Evolutionary conservation across 306 rosid genomes (phyloP).

Genomic region (Prunus mume): DNA sequence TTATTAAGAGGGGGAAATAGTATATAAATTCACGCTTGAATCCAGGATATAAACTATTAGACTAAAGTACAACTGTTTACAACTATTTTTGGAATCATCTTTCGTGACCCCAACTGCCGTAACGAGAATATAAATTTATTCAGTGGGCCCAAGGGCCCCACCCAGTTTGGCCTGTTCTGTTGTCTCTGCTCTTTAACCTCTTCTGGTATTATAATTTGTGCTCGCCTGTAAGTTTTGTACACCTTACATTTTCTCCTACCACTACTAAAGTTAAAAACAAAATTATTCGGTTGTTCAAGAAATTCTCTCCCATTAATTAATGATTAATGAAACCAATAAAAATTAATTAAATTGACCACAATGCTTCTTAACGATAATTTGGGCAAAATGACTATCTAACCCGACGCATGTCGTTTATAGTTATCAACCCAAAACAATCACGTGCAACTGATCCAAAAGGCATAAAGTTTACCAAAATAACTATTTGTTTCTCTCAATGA

Average conservation of each 20-base stretch:
- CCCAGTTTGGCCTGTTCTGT: slow-evolving; percentile 25
- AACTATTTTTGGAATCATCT: slow-evolving; percentile 31
- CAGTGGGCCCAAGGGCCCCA: slow-evolving; percentile 30
- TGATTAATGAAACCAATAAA: background rate
- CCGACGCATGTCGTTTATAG: background rate
- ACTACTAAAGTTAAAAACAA: background rate
- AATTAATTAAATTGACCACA: background rate
- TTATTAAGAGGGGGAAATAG: fast-evolving
- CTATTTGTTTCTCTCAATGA: slow-evolving; percentile 5
- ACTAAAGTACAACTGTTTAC: background rate
- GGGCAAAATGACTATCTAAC: background rate
- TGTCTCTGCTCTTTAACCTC: slow-evolving; percentile 25
- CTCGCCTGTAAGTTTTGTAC: background rate
- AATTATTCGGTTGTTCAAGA: no score
- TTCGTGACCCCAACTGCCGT: slow-evolving; percentile 45
- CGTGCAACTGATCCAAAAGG: slow-evolving; percentile 1
- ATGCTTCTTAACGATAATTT: background rate
- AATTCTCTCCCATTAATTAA: background rate
- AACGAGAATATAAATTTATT: slow-evolving; percentile 43
- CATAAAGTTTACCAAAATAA: slow-evolving; percentile 2
- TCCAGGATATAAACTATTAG: fast-evolving
- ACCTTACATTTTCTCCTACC: background rate
- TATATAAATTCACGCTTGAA: no score
- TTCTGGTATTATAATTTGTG: background rate
- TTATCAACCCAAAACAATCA: background rate